Percentiles rank a stretch among this genome's conserved stretches.
phyloP scores from a whole-genome alignment of 192 early-diverging fungal genomes.

The Podila minutissima region DNA sequence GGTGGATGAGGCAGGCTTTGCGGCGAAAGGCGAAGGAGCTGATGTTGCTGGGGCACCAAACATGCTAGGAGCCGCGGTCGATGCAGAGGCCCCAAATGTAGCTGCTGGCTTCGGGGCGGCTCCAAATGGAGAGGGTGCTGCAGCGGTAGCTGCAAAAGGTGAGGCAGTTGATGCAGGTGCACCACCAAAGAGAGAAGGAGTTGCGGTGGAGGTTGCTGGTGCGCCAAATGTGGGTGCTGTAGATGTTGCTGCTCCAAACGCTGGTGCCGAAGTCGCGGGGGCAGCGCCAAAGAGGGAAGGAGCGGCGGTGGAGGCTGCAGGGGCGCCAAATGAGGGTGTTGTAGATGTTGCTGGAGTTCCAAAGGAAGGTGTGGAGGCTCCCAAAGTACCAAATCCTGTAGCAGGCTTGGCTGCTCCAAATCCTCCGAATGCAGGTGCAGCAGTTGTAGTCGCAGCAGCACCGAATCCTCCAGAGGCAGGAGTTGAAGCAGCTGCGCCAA shows the following conservation, averaged over 20 bases:
- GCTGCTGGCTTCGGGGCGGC: background rate
- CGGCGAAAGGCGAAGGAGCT: constrained; percentile 13
- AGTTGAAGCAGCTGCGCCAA: constrained; percentile 4
- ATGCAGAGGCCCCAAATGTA: constrained; percentile 20
- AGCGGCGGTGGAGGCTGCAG: constrained; percentile 6
- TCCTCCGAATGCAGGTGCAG: constrained; percentile 11
- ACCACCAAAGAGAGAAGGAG: no score
- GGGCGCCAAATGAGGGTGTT: background rate
- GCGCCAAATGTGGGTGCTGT: background rate
- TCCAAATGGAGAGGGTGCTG: constrained; percentile 17
- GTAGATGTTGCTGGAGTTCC: background rate
- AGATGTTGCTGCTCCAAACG: background rate
- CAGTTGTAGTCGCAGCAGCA: background rate
- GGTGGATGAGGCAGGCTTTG: constrained; percentile 13
- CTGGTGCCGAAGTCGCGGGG: no score
- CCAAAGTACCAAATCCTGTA: no score
- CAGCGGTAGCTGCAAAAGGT: constrained; percentile 19
- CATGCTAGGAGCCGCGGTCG: background rate
- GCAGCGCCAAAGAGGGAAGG: no score
- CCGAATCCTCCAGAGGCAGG: constrained; percentile 6
- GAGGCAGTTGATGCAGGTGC: constrained; percentile 24
- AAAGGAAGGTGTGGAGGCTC: background rate
- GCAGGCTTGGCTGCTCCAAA: constrained; percentile 17
- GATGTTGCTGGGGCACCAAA: constrained; percentile 8
- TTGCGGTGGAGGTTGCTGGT: constrained; percentile 6